These are phyloP conservation scores for Ceratocystis albifundus DNA, from an alignment of 2,329 filamentous ascomycete species.

Conservation along the genomic window DNA sequence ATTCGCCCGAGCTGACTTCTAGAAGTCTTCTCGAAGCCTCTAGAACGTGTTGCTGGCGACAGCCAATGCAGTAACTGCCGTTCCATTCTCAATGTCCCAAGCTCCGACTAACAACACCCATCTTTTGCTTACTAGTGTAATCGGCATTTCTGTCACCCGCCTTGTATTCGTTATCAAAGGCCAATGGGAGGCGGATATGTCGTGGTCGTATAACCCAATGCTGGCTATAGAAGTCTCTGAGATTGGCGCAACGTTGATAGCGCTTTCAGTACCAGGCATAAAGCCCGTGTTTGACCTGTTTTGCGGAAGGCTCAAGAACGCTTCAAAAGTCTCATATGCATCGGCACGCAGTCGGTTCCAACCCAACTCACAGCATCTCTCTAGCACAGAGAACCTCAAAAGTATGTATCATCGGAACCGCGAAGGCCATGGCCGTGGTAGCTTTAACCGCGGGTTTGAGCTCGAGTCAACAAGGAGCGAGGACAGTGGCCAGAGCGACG, in stretches of 20 bases:
- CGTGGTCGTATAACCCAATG: slow-evolving; percentile 42
- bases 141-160: slow-evolving; percentile 38
- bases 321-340: slow-evolving; percentile 22
- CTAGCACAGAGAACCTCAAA: slow-evolving; percentile 24
- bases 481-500: slow-evolving; percentile 6
- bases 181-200: slow-evolving; percentile 38
- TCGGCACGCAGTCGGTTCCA: slow-evolving; percentile 29
- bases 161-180: slow-evolving; percentile 38
- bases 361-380: slow-evolving; percentile 28
- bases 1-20: not conserved
- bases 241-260: slow-evolving; percentile 40
- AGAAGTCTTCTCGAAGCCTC: not conserved
- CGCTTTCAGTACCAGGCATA: slow-evolving; percentile 40
- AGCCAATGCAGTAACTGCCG: not conserved
- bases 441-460: slow-evolving; percentile 18
- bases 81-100: no score
- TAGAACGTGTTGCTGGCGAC: not conserved
- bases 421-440: not conserved
- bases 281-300: slow-evolving; percentile 37
- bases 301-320: slow-evolving; percentile 27
- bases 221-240: slow-evolving; percentile 40
- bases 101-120: no score
- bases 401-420: slow-evolving; percentile 17
- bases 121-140: slow-evolving; percentile 32
- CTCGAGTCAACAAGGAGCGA: slow-evolving; percentile 20